Conservation (phyloP, 179 eudicot genomes). For the Sideroxylon spinosum region DNA sequence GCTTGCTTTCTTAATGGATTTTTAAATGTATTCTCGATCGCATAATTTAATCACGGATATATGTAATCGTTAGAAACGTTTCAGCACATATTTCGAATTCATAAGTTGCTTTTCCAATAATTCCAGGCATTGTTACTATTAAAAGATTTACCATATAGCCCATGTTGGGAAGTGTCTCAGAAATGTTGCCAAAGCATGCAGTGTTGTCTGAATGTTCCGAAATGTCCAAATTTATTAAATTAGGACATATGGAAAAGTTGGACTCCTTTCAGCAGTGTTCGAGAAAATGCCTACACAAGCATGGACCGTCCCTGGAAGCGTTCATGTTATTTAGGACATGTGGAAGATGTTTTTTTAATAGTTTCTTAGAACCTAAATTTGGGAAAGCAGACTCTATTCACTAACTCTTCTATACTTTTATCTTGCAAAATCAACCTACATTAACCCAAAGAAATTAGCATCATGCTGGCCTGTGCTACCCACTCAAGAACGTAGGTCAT, state of each 20-base stretch:
- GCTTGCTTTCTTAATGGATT: too few species aligned
- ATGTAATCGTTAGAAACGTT: too few species aligned
- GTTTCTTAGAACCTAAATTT: not conserved
- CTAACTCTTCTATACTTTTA: not conserved
- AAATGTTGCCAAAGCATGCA: not conserved
- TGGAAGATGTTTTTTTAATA: not conserved
- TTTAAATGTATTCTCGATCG: too few species aligned
- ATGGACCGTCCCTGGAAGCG: not conserved
- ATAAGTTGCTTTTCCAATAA: not conserved
- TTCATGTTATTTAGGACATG: not conserved
- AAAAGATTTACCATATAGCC: not conserved
- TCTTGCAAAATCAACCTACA: not conserved
- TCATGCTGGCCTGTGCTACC: not conserved
- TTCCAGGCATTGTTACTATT: not conserved
- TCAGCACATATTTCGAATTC: too few species aligned
- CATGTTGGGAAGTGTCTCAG: not conserved
- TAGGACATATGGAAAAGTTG: not conserved
- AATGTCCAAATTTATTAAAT: too few species aligned
- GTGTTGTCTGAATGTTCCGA: not conserved
- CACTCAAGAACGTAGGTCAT: not conserved
- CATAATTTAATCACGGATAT: too few species aligned
- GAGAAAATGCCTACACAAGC: not conserved
- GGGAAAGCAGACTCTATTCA: not conserved
- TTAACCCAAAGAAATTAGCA: not conserved
- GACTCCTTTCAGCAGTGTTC: not conserved